Evolutionary conservation across 192 early-diverging fungal genomes (phyloP).

Genomic region (Rhizoclosmatium sp.): DNA sequence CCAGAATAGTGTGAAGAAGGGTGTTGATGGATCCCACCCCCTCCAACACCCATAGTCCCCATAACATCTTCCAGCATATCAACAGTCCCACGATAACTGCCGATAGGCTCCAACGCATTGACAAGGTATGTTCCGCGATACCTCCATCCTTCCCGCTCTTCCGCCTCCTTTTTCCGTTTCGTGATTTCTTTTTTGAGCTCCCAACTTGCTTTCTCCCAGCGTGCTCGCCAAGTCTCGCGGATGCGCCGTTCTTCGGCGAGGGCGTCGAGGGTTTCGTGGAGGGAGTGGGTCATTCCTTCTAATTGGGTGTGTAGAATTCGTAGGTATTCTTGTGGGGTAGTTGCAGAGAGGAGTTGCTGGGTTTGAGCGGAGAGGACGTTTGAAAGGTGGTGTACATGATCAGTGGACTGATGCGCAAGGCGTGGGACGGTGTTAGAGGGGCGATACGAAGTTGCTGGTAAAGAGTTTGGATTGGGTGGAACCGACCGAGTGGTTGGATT

Average conservation of each 20-base stretch:
- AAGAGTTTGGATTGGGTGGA: not conserved
- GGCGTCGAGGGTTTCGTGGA: conserved; percentile 48
- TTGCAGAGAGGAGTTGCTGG: conserved; percentile 39
- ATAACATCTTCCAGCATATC: conserved; percentile 11
- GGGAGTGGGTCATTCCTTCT: conserved; percentile 33
- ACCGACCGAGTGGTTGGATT: not conserved
- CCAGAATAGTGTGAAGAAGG: not conserved
- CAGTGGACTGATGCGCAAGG: conserved; percentile 11
- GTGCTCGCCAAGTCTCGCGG: conserved; percentile 26
- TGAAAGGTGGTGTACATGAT: conserved; percentile 36
- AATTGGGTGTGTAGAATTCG: conserved; percentile 41
- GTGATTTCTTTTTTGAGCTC: conserved; percentile 11
- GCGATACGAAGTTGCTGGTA: conserved; percentile 28
- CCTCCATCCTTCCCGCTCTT: conserved; percentile 10
- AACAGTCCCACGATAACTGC: not conserved
- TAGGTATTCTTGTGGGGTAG: conserved; percentile 39
- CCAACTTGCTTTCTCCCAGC: conserved; percentile 32
- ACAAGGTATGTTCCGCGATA: conserved; percentile 15
- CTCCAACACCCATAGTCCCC: not conserved
- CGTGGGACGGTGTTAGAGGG: conserved; percentile 26
- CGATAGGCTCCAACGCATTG: conserved; percentile 24
- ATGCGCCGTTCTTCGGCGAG: conserved; percentile 47
- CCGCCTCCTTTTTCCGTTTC: not conserved
- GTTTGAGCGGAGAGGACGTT: conserved; percentile 40
- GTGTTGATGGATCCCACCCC: not conserved